These are phyloP conservation scores for Skeletonema menzelii DNA, from an alignment of 108 stramenopile species.

Conservation along the genomic window DNA sequence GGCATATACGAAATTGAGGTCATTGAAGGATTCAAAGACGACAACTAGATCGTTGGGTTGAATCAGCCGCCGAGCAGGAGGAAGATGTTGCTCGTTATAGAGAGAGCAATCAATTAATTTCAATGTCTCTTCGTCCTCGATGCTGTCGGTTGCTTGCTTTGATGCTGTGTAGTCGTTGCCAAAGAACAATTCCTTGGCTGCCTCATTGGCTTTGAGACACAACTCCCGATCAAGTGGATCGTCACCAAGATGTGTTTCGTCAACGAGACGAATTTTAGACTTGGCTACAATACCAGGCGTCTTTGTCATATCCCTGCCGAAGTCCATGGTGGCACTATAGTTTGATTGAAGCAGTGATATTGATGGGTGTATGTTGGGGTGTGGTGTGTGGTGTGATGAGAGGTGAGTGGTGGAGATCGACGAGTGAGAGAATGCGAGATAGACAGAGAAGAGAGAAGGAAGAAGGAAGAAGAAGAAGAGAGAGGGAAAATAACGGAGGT, in stretches of 20 bases:
- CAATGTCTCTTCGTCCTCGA: background rate
- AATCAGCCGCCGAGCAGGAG: slow-evolving; percentile 59
- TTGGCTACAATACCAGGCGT: slow-evolving; percentile 42
- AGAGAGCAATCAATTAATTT: slow-evolving; percentile 49
- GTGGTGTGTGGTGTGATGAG: no score
- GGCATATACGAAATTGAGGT: slow-evolving; percentile 83
- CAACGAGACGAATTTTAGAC: slow-evolving; percentile 38
- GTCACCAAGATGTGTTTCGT: slow-evolving; percentile 28
- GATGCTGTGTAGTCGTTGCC: slow-evolving; percentile 36
- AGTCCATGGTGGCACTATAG: slow-evolving; percentile 28
- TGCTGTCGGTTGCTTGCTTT: background rate
- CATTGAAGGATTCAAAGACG: slow-evolving; percentile 84
- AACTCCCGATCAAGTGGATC: slow-evolving; percentile 33
- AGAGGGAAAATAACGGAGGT: no score
- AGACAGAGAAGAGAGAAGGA: no score
- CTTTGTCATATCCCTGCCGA: slow-evolving; percentile 34
- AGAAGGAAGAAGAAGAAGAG: no score
- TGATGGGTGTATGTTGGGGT: no score
- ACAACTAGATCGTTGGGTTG: slow-evolving; percentile 69
- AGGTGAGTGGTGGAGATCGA: no score
- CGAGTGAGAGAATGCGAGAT: no score
- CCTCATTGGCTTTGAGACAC: slow-evolving; percentile 66
- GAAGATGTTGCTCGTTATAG: slow-evolving; percentile 61
- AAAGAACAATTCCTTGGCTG: slow-evolving; percentile 70
- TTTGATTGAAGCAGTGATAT: no score